Evolutionary conservation across 441 rosid genomes (phyloP).

Genomic region (Biscutella auriculata): DNA sequence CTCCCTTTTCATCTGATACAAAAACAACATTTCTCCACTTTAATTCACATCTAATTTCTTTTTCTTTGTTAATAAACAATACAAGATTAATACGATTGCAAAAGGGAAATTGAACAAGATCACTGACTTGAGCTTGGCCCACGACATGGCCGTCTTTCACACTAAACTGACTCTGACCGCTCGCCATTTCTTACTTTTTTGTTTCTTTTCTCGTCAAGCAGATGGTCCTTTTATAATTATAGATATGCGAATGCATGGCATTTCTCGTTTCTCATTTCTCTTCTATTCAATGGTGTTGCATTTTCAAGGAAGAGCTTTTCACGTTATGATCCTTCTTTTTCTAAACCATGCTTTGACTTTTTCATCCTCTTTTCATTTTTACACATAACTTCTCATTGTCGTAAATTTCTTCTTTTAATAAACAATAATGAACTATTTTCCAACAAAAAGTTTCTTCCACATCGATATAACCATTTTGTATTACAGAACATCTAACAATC

Average conservation of each 20-base stretch:
- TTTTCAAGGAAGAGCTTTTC: not conserved
- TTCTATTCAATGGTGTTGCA: slow-evolving; percentile 3
- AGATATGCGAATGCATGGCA: not conserved
- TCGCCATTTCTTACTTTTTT: slow-evolving; percentile 18
- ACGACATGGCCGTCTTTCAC: slow-evolving; percentile 22
- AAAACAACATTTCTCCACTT: not conserved
- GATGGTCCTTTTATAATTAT: not conserved
- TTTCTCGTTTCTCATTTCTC: not conserved
- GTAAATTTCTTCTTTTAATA: not conserved
- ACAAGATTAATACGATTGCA: not conserved
- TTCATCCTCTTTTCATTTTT: not conserved
- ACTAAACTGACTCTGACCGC: slow-evolving; percentile 13
- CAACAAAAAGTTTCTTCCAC: not conserved
- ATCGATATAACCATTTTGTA: slow-evolving; percentile 5
- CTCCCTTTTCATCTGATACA: slow-evolving; percentile 9
- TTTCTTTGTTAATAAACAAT: not conserved
- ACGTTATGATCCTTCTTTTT: slow-evolving; percentile 12
- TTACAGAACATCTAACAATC: slow-evolving; percentile 11
- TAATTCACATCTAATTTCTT: not conserved
- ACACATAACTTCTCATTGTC: not conserved
- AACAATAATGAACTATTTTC: not conserved
- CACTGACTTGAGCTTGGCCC: slow-evolving; percentile 23
- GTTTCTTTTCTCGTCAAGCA: not conserved
- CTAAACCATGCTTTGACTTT: slow-evolving; percentile 9
- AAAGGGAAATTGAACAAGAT: slow-evolving; percentile 10